Conservation (phyloP, 768 basidiomycete genomes). For the Lactifluus pinguis region DNA sequence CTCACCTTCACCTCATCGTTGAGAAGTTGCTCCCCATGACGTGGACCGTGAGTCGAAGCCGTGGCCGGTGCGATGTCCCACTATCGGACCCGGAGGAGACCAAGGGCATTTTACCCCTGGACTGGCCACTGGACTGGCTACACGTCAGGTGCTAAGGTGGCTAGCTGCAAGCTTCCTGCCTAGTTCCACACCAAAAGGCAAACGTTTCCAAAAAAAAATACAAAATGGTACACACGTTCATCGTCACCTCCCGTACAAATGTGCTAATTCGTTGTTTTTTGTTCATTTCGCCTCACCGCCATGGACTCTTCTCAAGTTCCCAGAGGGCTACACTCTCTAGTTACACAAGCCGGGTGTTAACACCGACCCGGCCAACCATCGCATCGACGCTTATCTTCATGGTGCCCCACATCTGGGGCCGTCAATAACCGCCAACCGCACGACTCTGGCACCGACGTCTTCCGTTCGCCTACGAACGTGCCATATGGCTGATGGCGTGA, state of each 20-base stretch:
- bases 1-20: too few relatives aligned
- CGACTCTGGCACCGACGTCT: neutral
- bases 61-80: too few relatives aligned
- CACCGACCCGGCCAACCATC: constrained; percentile 3
- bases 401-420: neutral
- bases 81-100: too few relatives aligned
- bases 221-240: neutral
- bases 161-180: too few relatives aligned
- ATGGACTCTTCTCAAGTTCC: constrained; percentile 4
- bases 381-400: constrained; percentile 6
- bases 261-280: neutral
- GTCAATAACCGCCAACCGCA: neutral
- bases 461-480: constrained; percentile 16
- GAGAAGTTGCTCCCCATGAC: too few relatives aligned
- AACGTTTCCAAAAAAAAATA: too few relatives aligned
- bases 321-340: constrained; percentile 8
- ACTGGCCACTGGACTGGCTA: too few relatives aligned
- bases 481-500: constrained; percentile 20
- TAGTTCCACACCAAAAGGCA: too few relatives aligned
- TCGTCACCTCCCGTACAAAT: too few relatives aligned
- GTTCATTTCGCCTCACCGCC: neutral
- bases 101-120: too few relatives aligned
- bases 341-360: neutral
- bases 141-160: too few relatives aligned
- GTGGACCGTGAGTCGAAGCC: too few relatives aligned